Percentiles rank a stretch among this genome's conserved stretches.
Conservation (phyloP, 2,329 filamentous ascomycete genomes). For the Diaporthe velutina region DNA sequence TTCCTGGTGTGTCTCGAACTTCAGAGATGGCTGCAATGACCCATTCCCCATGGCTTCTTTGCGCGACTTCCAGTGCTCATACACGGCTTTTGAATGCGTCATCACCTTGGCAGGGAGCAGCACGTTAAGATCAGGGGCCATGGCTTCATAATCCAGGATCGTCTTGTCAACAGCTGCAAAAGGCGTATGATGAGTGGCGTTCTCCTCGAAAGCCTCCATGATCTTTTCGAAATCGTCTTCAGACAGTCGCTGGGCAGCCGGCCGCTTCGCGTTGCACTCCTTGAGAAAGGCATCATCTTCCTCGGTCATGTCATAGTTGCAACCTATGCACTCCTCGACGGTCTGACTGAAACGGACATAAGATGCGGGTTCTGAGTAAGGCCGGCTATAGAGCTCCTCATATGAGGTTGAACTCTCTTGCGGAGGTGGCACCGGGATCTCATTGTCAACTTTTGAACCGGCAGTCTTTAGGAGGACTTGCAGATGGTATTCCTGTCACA, state of each 20-base stretch:
- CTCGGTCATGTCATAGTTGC: constrained; percentile 89
- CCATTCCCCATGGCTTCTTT: constrained; percentile 77
- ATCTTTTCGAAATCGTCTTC: constrained; percentile 95
- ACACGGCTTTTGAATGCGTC: constrained; percentile 80
- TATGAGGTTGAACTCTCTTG: constrained; percentile 78
- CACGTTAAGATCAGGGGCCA: constrained; percentile 75
- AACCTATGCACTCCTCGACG: constrained; percentile 93
- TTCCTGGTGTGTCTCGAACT: constrained; percentile 94
- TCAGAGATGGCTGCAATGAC: constrained; percentile 82
- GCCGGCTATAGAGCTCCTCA: constrained; percentile 85
- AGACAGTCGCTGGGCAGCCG: constrained; percentile 74
- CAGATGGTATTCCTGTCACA: constrained; percentile 88
- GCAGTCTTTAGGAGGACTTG: constrained; percentile 79
- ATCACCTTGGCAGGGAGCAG: constrained; percentile 59
- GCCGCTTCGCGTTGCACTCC: constrained; percentile 83
- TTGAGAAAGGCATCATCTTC: constrained; percentile 91
- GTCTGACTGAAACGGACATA: constrained; percentile 99
- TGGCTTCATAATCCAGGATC: constrained; percentile 81
- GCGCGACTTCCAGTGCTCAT: constrained; percentile 88
- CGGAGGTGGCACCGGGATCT: constrained; percentile 76
- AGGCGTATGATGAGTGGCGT: constrained; percentile 84
- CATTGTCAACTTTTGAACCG: constrained; percentile 68
- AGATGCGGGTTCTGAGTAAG: constrained; percentile 86
- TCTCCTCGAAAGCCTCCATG: constrained; percentile 95
- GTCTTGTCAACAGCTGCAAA: constrained; percentile 92